Conservation (phyloP, 495 filamentous ascomycete genomes). For the Annulohypoxylon maeteangense region DNA sequence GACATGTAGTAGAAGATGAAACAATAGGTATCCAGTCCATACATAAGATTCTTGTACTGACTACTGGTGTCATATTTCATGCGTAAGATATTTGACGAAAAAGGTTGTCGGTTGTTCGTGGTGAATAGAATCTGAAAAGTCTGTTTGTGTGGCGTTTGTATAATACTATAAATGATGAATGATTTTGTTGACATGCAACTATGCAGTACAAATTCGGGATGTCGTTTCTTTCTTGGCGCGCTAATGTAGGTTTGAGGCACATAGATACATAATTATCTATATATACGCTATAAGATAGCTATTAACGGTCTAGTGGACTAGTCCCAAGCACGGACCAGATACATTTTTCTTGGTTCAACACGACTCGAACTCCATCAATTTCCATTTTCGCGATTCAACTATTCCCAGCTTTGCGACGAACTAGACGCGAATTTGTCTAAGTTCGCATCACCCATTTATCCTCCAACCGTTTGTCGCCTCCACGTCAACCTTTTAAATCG, state of each 20-base stretch:
- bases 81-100: no score
- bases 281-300: neutral
- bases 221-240: no score
- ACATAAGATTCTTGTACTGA: no score
- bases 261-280: neutral
- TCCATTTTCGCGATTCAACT: conserved; percentile 24
- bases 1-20: neutral
- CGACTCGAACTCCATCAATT: conserved; percentile 32
- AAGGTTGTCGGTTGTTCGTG: no score
- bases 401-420: conserved; percentile 6
- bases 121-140: no score
- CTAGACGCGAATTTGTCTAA: neutral
- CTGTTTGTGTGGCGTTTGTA: no score
- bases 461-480: conserved; percentile 10
- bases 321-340: conserved; percentile 16
- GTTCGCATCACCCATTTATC: conserved; percentile 12
- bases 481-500: neutral
- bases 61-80: no score
- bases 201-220: no score
- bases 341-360: conserved; percentile 25
- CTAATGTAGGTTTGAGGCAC: neutral
- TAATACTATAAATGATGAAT: no score
- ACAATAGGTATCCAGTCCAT: neutral
- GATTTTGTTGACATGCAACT: no score
- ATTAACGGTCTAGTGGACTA: conserved; percentile 1